Base-by-base conservation (phyloP, 805 yeast genomes). In the Metschnikowia drakensbergensis region DNA sequence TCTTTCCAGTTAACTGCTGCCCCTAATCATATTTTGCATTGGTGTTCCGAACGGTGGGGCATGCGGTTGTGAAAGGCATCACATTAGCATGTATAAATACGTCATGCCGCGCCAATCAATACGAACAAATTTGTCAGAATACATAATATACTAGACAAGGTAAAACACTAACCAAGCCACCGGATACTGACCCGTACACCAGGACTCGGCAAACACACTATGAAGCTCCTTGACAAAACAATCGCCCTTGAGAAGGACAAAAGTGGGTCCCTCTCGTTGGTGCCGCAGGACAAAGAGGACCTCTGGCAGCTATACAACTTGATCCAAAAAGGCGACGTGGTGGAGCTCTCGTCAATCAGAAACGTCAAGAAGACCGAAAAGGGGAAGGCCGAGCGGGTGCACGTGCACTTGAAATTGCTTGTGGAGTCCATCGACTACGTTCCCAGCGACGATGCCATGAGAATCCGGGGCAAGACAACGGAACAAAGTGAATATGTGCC, bases 251-350 rank as follows among this genome's bases (percentile, higher is more conserved):
- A 56, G 30, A 81, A 78, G 54, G 88, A 84, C 54, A 71, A 76
- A 44, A 76, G 84, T 49, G 95, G 92, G 5, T 67, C 76, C 2
- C 74, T 88, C 22, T 75, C 86, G 0, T 64, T 92, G 22, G 69
- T 82, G 3, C 91, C 97, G 0, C 86, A 91, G 59, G 98, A 94
- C 58, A 81, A 86, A 42, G 97, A 92, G 58, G 99, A 92, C 64
- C 72, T 94, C 52, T 94, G 97, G 89, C 83, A 86, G 26, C 62
- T 88, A 3, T 89, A 89, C 71, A 94, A 92, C 60, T 70, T 94
- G 26, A 74, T 94, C 3, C 84, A 82, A 43, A 79, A 80, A 47
- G 86, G 84, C 22, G 98, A 94, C 67, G 83, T 80, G 54, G 74
- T 92, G 4, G 80, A 81, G 49, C 70, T 91, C 47, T 76, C 77